These are phyloP conservation scores for Eucalyptus coolabah DNA, from an alignment of 345 rosid species.

Conservation along the genomic window DNA sequence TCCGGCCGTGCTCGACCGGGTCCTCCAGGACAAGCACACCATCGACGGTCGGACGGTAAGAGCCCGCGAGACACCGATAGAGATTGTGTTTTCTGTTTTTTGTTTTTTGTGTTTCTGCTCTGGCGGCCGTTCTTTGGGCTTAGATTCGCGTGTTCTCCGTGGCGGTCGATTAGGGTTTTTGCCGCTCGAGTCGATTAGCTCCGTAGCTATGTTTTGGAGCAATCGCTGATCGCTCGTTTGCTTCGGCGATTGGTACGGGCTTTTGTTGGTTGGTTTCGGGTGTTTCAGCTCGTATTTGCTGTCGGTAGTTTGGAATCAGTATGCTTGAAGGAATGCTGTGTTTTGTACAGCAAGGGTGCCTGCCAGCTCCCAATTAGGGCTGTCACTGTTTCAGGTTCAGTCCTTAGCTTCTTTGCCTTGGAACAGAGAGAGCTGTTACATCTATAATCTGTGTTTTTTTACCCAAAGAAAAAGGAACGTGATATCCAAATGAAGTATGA, in stretches of 20 bases:
- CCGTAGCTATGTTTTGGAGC: neutral
- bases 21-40: constrained; percentile 41
- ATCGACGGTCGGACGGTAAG: constrained; percentile 40
- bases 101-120: neutral
- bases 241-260: neutral
- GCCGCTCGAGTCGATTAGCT: neutral
- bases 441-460: neutral
- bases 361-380: neutral
- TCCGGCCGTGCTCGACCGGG: constrained; percentile 29
- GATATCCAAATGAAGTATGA: neutral
- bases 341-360: neutral
- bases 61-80: no score
- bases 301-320: neutral
- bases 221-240: neutral
- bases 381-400: neutral
- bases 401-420: neutral
- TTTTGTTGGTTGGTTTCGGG: neutral
- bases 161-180: neutral
- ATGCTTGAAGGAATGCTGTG: neutral
- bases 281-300: neutral
- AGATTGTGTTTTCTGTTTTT: neutral
- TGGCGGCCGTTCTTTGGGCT: neutral
- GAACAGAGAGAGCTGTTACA: neutral
- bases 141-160: neutral
- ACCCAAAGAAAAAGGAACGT: neutral